A percentile compares a stretch with the other conserved stretches of the same genome.
Conservation (phyloP, 2,329 filamentous ascomycete genomes). For the Sporothrix pseudoabietina region DNA sequence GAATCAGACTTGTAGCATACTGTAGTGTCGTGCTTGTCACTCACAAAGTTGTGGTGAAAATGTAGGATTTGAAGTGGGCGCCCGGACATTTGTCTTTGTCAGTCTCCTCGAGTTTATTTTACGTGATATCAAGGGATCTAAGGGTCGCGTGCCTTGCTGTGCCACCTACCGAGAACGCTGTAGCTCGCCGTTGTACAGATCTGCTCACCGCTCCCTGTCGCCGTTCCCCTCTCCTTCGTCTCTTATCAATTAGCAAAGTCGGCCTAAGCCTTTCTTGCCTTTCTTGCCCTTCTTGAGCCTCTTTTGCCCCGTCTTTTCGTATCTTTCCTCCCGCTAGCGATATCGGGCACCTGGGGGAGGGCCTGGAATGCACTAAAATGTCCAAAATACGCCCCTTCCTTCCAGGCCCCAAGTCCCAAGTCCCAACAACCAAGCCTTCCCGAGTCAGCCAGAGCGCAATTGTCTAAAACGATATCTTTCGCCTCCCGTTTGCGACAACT, state of each 20-base stretch:
- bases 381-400: neutral
- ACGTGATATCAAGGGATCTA: neutral
- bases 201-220: slow-evolving; percentile 14
- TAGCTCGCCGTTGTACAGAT: neutral
- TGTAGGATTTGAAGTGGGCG: neutral
- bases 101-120: neutral
- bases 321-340: slow-evolving; percentile 13
- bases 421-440: neutral
- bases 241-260: neutral
- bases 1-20: neutral
- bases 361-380: slow-evolving; percentile 6
- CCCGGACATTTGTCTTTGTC: neutral
- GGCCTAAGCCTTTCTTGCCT: neutral
- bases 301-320: neutral
- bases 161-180: neutral
- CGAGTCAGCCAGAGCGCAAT: neutral
- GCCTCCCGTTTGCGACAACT: neutral
- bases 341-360: neutral
- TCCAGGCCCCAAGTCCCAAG: neutral
- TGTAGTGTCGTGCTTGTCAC: too few relatives aligned
- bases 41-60: neutral
- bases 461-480: neutral
- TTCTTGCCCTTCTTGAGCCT: neutral
- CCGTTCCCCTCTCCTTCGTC: neutral
- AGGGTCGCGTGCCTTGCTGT: slow-evolving; percentile 2